Conservation (phyloP, 2,329 filamentous ascomycete genomes). For the Verticillium dahliae region DNA sequence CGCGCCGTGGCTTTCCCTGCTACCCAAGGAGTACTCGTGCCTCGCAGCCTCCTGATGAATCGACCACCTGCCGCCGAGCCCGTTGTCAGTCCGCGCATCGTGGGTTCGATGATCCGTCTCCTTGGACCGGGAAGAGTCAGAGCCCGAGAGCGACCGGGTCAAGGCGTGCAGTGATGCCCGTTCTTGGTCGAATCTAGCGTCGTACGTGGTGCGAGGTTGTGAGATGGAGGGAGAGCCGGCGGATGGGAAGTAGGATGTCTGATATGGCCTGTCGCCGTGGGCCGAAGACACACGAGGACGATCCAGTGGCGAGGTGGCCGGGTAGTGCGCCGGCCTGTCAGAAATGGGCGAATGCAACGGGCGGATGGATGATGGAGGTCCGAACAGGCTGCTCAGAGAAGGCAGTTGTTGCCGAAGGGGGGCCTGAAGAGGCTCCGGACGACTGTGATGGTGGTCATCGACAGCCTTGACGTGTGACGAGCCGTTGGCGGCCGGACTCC, state of each 20-base stretch:
- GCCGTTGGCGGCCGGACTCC: slow-evolving; percentile 35
- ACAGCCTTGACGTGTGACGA: slow-evolving; percentile 28
- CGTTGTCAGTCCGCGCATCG: slow-evolving; percentile 28
- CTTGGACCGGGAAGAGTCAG: slow-evolving; percentile 37
- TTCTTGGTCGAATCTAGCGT: slow-evolving; percentile 36
- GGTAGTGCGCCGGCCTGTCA: slow-evolving; percentile 36
- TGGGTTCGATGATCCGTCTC: slow-evolving; percentile 28
- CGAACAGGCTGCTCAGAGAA: slow-evolving; percentile 51
- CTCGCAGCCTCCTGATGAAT: slow-evolving; percentile 30
- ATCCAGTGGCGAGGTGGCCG: slow-evolving; percentile 40
- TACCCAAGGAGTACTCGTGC: slow-evolving; percentile 39
- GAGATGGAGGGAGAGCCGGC: slow-evolving; percentile 25
- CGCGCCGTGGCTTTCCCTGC: slow-evolving; percentile 25
- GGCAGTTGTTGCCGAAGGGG: slow-evolving; percentile 43
- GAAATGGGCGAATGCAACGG: slow-evolving; percentile 38
- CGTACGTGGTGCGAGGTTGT: slow-evolving; percentile 39
- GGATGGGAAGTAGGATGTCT: slow-evolving; percentile 42
- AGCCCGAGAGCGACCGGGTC: slow-evolving; percentile 30
- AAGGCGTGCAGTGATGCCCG: slow-evolving; percentile 22
- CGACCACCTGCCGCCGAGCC: slow-evolving; percentile 28
- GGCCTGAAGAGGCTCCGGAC: slow-evolving; percentile 23
- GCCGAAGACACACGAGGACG: slow-evolving; percentile 32
- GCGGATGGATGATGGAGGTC: slow-evolving; percentile 35
- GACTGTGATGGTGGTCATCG: slow-evolving; percentile 27
- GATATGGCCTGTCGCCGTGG: slow-evolving; percentile 28